phyloP scores from a whole-genome alignment of 2,329 filamentous ascomycete genomes.

The Talaromyces sp. region DNA sequence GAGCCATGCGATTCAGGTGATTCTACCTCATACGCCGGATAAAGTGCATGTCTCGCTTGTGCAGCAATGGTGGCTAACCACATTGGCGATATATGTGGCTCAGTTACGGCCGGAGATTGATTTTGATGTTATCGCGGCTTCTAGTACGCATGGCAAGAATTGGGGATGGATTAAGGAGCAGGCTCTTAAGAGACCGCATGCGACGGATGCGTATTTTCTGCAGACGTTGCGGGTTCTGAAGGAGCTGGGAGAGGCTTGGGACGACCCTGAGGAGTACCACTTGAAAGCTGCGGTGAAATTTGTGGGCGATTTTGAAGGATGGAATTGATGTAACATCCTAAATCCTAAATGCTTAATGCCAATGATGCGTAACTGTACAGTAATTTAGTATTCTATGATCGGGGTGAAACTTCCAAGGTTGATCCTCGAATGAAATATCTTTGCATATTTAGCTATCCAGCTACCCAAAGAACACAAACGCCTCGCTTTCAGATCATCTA shows the following conservation, averaged over 20 bases:
- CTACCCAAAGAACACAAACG: neutral
- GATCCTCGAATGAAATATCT: neutral
- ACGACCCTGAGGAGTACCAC: slow-evolving; percentile 44
- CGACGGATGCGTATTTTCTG: slow-evolving; percentile 77
- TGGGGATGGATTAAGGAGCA: slow-evolving; percentile 75
- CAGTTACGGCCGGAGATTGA: slow-evolving; percentile 71
- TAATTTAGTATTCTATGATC: neutral
- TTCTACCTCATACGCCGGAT: slow-evolving; percentile 72
- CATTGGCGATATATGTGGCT: slow-evolving; percentile 71
- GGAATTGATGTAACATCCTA: neutral
- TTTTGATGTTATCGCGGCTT: slow-evolving; percentile 57
- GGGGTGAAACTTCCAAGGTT: neutral
- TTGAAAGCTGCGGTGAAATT: slow-evolving; percentile 51
- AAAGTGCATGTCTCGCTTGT: slow-evolving; percentile 71
- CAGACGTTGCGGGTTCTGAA: slow-evolving; percentile 67
- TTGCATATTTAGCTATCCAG: neutral
- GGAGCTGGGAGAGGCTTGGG: slow-evolving; percentile 39
- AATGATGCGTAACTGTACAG: neutral
- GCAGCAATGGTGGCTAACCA: slow-evolving; percentile 85
- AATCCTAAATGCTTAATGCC: no score
- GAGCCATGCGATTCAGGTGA: slow-evolving; percentile 80
- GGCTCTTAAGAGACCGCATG: slow-evolving; percentile 65
- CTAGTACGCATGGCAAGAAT: slow-evolving; percentile 60
- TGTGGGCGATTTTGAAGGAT: slow-evolving; percentile 54
- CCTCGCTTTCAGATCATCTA: neutral